Evolutionary conservation across 2,329 filamentous ascomycete genomes (phyloP).

Genomic region (Chaetomiaceae sp.): DNA sequence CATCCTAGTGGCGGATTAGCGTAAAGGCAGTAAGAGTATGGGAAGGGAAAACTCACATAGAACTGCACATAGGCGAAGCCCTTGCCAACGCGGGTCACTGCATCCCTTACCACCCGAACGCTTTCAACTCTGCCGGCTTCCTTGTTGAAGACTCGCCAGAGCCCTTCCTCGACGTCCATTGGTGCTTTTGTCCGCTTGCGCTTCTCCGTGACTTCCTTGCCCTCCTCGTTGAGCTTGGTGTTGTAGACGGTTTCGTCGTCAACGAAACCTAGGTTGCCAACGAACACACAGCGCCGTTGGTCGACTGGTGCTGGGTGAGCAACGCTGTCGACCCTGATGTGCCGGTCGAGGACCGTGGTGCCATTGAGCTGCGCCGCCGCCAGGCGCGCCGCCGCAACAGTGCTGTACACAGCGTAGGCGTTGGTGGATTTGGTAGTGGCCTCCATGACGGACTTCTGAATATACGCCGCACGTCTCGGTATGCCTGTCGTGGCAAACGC

Average conservation of each 20-base stretch:
- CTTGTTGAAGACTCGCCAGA: slow-evolving; percentile 75
- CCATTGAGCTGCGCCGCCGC: slow-evolving; percentile 78
- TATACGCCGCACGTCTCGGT: slow-evolving; percentile 91
- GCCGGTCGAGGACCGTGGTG: slow-evolving; percentile 73
- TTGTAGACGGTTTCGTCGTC: slow-evolving; percentile 76
- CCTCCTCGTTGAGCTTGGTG: slow-evolving; percentile 58
- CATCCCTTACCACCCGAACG: slow-evolving; percentile 85
- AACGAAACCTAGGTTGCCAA: slow-evolving; percentile 93
- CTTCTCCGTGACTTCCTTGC: slow-evolving; percentile 54
- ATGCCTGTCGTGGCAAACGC: slow-evolving; percentile 71
- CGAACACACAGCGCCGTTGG: slow-evolving; percentile 86
- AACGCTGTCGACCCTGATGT: slow-evolving; percentile 84
- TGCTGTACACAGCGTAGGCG: slow-evolving; percentile 86
- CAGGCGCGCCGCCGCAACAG: slow-evolving; percentile 64
- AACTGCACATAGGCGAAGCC: slow-evolving; percentile 98
- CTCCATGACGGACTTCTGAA: slow-evolving; percentile 83
- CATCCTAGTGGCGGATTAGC: slow-evolving; percentile 59
- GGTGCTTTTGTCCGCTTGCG: slow-evolving; percentile 66
- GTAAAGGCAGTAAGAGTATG: neutral
- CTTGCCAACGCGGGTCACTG: slow-evolving; percentile 87
- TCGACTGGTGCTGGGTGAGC: slow-evolving; percentile 79
- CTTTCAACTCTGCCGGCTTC: slow-evolving; percentile 77
- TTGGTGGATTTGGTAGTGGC: slow-evolving; percentile 90
- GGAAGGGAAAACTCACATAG: slow-evolving; percentile 43
- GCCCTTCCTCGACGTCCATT: slow-evolving; percentile 84